Percentiles rank a stretch among this genome's conserved stretches.
phyloP scores from a whole-genome alignment of 2,329 filamentous ascomycete species.

The Ophiostoma tasmaniense region DNA sequence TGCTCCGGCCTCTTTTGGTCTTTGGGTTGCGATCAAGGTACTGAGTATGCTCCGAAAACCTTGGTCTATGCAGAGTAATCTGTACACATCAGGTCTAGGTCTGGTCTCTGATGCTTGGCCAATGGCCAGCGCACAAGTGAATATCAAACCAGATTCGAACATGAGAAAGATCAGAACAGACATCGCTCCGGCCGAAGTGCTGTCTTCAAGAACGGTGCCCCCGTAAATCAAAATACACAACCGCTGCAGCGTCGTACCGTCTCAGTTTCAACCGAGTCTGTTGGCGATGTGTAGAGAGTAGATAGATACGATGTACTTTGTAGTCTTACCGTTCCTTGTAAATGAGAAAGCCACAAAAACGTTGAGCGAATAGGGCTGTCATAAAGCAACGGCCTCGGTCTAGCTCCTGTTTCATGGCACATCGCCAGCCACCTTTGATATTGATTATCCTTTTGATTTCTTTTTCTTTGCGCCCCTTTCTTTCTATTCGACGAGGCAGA shows the following conservation, averaged over 20 bases:
- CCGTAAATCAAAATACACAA: slow-evolving; percentile 1
- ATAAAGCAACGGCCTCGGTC: neutral
- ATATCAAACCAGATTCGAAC: neutral
- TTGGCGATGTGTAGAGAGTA: neutral
- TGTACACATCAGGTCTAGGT: neutral
- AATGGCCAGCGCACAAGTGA: neutral
- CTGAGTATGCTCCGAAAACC: neutral
- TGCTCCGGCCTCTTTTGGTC: neutral
- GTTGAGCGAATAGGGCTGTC: slow-evolving; percentile 10
- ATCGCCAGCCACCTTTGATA: neutral
- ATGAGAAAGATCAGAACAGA: neutral
- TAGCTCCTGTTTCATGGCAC: slow-evolving; percentile 13
- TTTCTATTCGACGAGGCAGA: neutral
- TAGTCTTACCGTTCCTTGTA: neutral
- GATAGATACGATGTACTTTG: too few species aligned
- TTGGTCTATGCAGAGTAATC: neutral
- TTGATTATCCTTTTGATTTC: neutral
- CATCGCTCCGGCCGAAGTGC: neutral
- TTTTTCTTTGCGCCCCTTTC: neutral
- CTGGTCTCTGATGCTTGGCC: neutral
- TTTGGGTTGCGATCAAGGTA: neutral
- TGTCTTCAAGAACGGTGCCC: neutral
- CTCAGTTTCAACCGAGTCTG: neutral
- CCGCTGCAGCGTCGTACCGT: slow-evolving; percentile 1
- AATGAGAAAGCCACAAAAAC: neutral